These are phyloP conservation scores for Acanthamoeba healyi DNA, from an alignment of 208 protist species.

Conservation along the genomic window DNA sequence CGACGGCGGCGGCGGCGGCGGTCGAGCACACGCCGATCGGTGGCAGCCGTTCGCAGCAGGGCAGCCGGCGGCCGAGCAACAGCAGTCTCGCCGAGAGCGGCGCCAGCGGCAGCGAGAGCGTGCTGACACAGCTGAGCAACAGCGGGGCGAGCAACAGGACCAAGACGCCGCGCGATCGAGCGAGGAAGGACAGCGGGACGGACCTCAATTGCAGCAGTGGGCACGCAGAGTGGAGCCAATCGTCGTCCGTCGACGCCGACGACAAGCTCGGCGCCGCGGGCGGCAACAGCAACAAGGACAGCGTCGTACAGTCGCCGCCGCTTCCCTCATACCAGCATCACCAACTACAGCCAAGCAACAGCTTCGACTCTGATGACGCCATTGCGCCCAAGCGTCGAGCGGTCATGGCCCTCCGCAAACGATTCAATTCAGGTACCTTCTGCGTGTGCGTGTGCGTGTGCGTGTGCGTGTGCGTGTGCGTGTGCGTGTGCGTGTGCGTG, in stretches of 20 bases:
- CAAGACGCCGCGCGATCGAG: neutral
- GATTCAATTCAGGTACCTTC: neutral
- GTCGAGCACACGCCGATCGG: neutral
- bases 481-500: too few species aligned
- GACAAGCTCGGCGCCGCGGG: too few species aligned
- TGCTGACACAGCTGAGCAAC: neutral
- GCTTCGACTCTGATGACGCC: neutral
- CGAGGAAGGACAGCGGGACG: too few species aligned
- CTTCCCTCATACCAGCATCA: too few species aligned
- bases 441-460: too few species aligned
- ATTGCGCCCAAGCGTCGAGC: neutral
- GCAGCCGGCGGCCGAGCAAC: neutral
- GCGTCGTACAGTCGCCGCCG: too few species aligned
- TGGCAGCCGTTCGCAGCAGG: neutral
- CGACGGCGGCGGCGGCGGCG: neutral
- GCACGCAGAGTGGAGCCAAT: too few species aligned
- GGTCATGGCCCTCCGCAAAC: constrained; percentile 15
- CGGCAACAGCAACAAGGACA: too few species aligned
- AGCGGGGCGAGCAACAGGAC: neutral
- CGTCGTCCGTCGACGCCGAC: too few species aligned
- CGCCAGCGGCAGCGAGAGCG: neutral
- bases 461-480: too few species aligned
- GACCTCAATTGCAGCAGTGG: too few species aligned
- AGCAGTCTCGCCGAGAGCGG: neutral
- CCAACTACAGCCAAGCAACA: too few species aligned